Evolutionary conservation across 2,329 filamentous ascomycete species (phyloP).

Genomic region (Sporothrix mexicana): DNA sequence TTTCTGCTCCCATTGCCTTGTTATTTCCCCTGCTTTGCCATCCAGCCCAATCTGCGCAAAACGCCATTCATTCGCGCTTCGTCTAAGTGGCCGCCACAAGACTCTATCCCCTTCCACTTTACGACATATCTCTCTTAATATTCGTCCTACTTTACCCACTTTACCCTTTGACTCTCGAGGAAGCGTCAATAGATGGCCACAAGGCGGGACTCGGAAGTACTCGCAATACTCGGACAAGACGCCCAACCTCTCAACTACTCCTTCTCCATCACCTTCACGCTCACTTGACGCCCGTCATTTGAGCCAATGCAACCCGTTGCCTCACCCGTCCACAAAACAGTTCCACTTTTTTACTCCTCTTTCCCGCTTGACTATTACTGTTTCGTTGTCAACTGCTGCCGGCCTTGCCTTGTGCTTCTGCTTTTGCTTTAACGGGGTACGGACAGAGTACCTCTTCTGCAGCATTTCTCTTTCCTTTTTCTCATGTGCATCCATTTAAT

Average conservation of each 20-base stretch:
- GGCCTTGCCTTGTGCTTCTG: not conserved
- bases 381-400: slow-evolving; percentile 14
- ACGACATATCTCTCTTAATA: not conserved
- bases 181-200: not conserved
- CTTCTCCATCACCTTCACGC: not conserved
- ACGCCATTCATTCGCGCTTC: not conserved
- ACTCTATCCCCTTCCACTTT: not conserved
- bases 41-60: not conserved
- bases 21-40: not conserved
- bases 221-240: not conserved
- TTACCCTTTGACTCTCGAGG: not conserved
- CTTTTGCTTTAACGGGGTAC: not conserved
- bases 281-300: slow-evolving; percentile 17
- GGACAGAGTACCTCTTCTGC: too few species aligned
- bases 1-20: not conserved
- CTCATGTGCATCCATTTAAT: not conserved
- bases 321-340: slow-evolving; percentile 22
- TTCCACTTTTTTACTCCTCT: slow-evolving; percentile 21
- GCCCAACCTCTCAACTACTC: not conserved
- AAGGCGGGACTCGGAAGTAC: not conserved
- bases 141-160: not conserved
- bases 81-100: slow-evolving; percentile 3
- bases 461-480: not conserved
- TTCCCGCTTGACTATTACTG: slow-evolving; percentile 23
- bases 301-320: slow-evolving; percentile 24